phyloP scores from a whole-genome alignment of 371 early-diverging fungal genomes.

The Chytridium lagenaria region DNA sequence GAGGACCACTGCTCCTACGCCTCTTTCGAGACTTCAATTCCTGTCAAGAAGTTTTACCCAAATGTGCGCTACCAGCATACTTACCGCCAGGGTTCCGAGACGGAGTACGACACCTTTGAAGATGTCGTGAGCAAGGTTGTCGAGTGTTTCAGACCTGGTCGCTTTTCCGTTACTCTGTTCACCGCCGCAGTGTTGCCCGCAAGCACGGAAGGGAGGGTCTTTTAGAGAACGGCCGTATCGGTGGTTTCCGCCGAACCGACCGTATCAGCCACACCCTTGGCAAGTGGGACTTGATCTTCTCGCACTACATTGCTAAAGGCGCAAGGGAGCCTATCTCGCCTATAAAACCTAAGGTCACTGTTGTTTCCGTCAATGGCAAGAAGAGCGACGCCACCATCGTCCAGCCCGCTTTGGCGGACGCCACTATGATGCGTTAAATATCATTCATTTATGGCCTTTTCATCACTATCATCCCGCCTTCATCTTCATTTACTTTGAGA shows the following conservation, averaged over 20 bases:
- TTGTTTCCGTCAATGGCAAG: slow-evolving; percentile 3
- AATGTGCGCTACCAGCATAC: slow-evolving; percentile 25
- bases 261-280: slow-evolving; percentile 51
- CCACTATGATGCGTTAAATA: slow-evolving; percentile 5
- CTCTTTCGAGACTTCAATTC: slow-evolving; percentile 92
- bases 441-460: background rate
- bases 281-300: slow-evolving; percentile 54
- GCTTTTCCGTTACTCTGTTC: slow-evolving; percentile 86
- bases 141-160: slow-evolving; percentile 78
- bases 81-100: slow-evolving; percentile 37
- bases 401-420: background rate
- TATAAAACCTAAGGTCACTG: background rate
- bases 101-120: slow-evolving; percentile 65
- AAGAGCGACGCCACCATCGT: background rate
- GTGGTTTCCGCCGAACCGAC: slow-evolving; percentile 49
- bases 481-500: no score
- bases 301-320: slow-evolving; percentile 34
- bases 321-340: background rate
- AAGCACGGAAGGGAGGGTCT: slow-evolving; percentile 36
- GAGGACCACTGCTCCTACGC: slow-evolving; percentile 96
- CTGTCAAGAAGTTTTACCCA: slow-evolving; percentile 55
- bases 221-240: slow-evolving; percentile 39
- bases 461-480: background rate
- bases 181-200: slow-evolving; percentile 40
- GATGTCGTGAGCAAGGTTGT: slow-evolving; percentile 77